Evolutionary conservation across 257 asterid genomes (phyloP), one percentile per base, ranked within the genome.

Genomic region (Nicotiana attenuata): DNA sequence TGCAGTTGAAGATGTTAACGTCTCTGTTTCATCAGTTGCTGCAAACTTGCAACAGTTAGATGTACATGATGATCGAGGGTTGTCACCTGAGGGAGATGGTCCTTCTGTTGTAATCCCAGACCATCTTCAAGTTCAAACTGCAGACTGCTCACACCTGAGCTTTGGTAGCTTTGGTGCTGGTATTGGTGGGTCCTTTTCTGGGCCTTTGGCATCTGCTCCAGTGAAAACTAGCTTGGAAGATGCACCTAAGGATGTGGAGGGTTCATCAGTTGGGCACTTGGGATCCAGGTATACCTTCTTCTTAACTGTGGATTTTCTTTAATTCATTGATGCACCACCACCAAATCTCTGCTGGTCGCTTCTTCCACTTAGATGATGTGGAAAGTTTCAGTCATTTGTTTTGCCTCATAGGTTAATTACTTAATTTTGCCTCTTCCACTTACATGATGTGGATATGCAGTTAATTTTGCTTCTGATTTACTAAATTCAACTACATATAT

Each of bases 121-220:
- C 81, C 97, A 92, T 85, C 89, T 95, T 87, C 97, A 90, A 89
- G 94, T 90, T 81, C 94, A 92, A 85, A 80, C 88, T 69, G 96
- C 91, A 50, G 93, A 91, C 28, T 93, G 97, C 83, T 90, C 94
- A 19, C 98, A 95, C 93, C 89, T 95, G 88, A 92, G 93, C 91
- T 95, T 95, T 85, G 98, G 99, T 82, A 93, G 94, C 89, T 93
- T 92, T 83, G 90, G 93, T 53, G 78, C 93, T 82, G 89, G 83
- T 65, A 83, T 85, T 85, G 75, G 80, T 64, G 77, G 89, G 66
- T 56, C 92, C 53, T 69, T 88, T 80, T 81, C 97, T 60, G 97
- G 90, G 82, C 78, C 87, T 60, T 65, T 60, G 82, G 75, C 91
- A 60, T 87, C 97, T 47, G 80, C 65, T 16, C 93, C 96, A 61